Conservation (phyloP, 495 filamentous ascomycete species). For the Penicillium ochrochloron region DNA sequence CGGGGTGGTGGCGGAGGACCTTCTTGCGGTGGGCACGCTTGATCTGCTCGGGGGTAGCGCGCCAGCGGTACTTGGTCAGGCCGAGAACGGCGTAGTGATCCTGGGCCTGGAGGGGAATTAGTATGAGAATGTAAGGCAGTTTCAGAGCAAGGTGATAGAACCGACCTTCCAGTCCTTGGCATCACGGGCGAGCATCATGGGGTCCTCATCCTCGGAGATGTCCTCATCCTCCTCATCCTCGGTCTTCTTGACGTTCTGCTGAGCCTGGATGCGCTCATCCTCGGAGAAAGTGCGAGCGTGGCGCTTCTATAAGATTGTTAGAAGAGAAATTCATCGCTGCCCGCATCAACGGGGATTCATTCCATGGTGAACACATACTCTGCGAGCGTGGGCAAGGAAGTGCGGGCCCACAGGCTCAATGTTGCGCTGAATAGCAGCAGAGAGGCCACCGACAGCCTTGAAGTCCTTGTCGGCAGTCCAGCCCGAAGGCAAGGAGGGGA, state of each 20-base stretch:
- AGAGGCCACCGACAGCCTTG: slow-evolving; percentile 73
- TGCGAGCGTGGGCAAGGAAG: slow-evolving; percentile 95
- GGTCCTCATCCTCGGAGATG: slow-evolving; percentile 90
- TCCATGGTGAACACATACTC: slow-evolving; percentile 56
- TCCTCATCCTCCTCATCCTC: slow-evolving; percentile 90
- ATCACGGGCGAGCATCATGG: slow-evolving; percentile 85
- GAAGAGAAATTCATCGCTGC: slow-evolving; percentile 9
- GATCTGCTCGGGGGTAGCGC: slow-evolving; percentile 95
- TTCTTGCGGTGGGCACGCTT: slow-evolving; percentile 99
- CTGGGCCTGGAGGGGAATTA: slow-evolving; percentile 65
- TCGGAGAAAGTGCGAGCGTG: slow-evolving; percentile 98
- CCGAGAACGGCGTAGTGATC: slow-evolving; percentile 98
- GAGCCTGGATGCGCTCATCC: slow-evolving; percentile 95
- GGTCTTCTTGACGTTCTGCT: slow-evolving; percentile 91
- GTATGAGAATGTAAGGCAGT: slow-evolving; percentile 6
- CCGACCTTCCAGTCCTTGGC: slow-evolving; percentile 99
- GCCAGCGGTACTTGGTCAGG: slow-evolving; percentile 86
- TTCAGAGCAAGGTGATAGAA: not conserved
- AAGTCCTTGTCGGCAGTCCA: slow-evolving; percentile 93
- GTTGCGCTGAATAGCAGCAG: slow-evolving; percentile 73
- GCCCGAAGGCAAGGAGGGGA: slow-evolving; percentile 77
- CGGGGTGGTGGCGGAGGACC: slow-evolving; percentile 96
- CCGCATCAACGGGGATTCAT: slow-evolving; percentile 4
- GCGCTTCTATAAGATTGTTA: slow-evolving; percentile 63
- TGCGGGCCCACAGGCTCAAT: slow-evolving; percentile 96